Evolutionary conservation across 345 rosid genomes (phyloP), one percentile per base, ranked within the genome.

Genomic region (Acer saccharum): DNA sequence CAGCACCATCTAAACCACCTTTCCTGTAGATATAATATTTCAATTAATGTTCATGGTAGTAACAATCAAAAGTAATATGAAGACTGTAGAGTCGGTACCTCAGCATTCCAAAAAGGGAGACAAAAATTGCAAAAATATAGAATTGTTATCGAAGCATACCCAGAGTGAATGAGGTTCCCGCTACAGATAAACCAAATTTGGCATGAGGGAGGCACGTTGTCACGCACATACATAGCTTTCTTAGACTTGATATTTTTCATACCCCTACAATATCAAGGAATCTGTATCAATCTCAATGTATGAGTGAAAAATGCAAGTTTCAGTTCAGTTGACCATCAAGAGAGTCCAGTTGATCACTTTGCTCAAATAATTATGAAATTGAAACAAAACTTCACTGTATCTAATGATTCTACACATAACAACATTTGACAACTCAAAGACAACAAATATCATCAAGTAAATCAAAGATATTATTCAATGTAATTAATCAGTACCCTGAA

Each of bases 181-280:
- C 79, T 81, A 75, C 95, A 93, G 75, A 84, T 77, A 81, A 89
- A 93, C 90, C 85, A 86, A 71, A 88, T 73, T 46, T 76, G 80
- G 72, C 97, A 91, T 54, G 86, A 86, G 70, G 44, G 78, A 70
- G 91, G 91, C 0, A 83, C 89, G 29, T 83, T 83, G 55, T 76
- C 86, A 61, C 71, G 78, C 55, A 91, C 87, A 74, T 83, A 88
- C 72, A 78, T 87, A n/a, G 95, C 93, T 81, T 93, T 93, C 67
- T 52, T 76, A 27, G 97, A 93, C 79, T 70, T 85, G 64, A 90
- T 84, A 61, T 84, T 83, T 17, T 52, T 61, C 93, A 89, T 90
- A 58, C 77, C 84, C 83, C 97, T 93, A 92, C 63, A 82, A 80
- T 65, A 35, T 73, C 65, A 80, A 82, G 69, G n/a, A 43, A 80